Conservation (phyloP, 495 filamentous ascomycete species). For the Penicillium salamii region DNA sequence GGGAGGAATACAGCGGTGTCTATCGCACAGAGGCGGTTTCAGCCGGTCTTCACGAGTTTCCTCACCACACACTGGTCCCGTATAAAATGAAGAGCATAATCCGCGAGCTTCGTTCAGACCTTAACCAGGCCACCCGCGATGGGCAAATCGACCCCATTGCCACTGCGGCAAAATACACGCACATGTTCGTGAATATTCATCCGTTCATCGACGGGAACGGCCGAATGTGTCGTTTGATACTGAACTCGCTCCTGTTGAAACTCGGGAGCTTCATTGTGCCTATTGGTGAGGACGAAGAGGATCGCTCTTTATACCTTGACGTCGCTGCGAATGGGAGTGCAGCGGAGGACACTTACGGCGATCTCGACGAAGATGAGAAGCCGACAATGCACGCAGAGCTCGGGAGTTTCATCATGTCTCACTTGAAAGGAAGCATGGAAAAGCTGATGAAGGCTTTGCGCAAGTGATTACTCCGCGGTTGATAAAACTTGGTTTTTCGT, state of each 20-base stretch:
- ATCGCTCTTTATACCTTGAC: conserved; percentile 1
- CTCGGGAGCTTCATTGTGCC: conserved; percentile 23
- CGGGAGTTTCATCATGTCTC: conserved; percentile 3
- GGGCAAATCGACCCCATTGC: conserved; percentile 28
- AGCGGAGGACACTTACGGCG: conserved; percentile 5
- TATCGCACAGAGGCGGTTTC: conserved; percentile 19
- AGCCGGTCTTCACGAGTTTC: conserved; percentile 22
- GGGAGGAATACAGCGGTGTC: conserved; percentile 23
- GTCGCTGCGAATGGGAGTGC: not conserved
- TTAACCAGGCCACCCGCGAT: conserved; percentile 3
- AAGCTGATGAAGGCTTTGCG: too few species aligned
- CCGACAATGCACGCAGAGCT: conserved; percentile 7
- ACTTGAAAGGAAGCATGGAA: not conserved
- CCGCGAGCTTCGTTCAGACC: conserved; percentile 15
- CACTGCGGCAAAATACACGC: conserved; percentile 28
- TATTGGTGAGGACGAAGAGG: conserved; percentile 25
- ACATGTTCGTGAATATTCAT: conserved; percentile 33
- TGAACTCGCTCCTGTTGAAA: conserved; percentile 30
- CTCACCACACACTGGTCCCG: conserved; percentile 12
- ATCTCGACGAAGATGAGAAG: conserved; percentile 11
- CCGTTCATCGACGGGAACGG: conserved; percentile 41
- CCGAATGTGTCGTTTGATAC: conserved; percentile 31
- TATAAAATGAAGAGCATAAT: conserved; percentile 32
- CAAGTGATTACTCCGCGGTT: too few species aligned
- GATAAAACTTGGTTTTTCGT: too few species aligned